Conservation (phyloP, 768 basidiomycete species). For the Boletus pseudo-olivaceus region DNA sequence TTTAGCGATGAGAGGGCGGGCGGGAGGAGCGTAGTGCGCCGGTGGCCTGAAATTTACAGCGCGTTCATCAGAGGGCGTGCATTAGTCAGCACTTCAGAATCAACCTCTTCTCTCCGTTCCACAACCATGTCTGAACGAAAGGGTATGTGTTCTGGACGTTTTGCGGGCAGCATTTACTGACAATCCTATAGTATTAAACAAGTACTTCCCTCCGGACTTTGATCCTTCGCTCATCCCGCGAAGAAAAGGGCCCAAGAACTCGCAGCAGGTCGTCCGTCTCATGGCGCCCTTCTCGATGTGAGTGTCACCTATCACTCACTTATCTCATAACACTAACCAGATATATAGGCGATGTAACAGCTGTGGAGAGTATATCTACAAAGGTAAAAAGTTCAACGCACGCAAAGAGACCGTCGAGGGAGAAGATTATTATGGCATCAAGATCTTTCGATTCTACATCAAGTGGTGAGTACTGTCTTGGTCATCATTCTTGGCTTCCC, state of each 20-base stretch:
- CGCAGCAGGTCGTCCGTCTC: conserved; percentile 95
- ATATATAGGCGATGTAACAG: conserved; percentile 78
- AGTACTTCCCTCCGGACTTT: conserved; percentile 97
- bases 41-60: conserved; percentile 30
- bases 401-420: conserved; percentile 97
- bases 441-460: conserved; percentile 91
- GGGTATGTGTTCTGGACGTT: conserved; percentile 40
- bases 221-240: conserved; percentile 95
- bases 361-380: conserved; percentile 98
- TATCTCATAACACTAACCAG: conserved; percentile 9
- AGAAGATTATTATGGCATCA: conserved; percentile 98
- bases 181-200: conserved; percentile 71
- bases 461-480: conserved; percentile 60
- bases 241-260: conserved; percentile 86
- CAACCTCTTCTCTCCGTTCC: neutral
- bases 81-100: conserved; percentile 33
- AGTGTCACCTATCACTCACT: conserved; percentile 19
- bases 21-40: conserved; percentile 21
- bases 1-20: conserved; percentile 6
- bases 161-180: conserved; percentile 3
- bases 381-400: conserved; percentile 99
- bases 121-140: conserved; percentile 78
- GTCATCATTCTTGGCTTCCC: neutral
- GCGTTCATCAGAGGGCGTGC: conserved; percentile 18
- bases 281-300: conserved; percentile 99